Conservation (phyloP, 768 basidiomycete genomes). For the Austroboletus eburneus region DNA sequence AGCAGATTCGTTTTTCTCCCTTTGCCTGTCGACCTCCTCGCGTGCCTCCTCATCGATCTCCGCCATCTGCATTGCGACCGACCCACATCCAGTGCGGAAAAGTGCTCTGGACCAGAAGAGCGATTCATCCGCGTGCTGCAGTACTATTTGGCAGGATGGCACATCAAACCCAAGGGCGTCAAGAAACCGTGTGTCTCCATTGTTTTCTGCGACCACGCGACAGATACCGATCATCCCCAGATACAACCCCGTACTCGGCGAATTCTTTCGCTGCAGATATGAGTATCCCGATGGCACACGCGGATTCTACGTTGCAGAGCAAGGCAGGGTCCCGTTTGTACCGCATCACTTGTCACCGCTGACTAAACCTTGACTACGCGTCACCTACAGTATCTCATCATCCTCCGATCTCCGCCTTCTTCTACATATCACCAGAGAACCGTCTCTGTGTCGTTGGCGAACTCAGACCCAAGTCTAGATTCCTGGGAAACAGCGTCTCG, state of each 20-base stretch:
- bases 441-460: slow-evolving; percentile 86
- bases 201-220: neutral
- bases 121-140: slow-evolving; percentile 87
- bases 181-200: slow-evolving; percentile 84
- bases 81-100: slow-evolving; percentile 62
- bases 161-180: slow-evolving; percentile 98
- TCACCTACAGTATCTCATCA: slow-evolving; percentile 80
- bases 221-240: slow-evolving; percentile 36
- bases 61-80: slow-evolving; percentile 6
- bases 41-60: neutral
- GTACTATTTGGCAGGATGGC: slow-evolving; percentile 99
- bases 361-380: slow-evolving; percentile 3
- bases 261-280: slow-evolving; percentile 96
- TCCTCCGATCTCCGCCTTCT: slow-evolving; percentile 93
- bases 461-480: slow-evolving; percentile 91
- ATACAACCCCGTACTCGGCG: slow-evolving; percentile 96
- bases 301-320: slow-evolving; percentile 95
- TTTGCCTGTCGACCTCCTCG: neutral
- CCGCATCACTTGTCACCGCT: neutral
- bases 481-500: slow-evolving; percentile 94
- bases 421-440: slow-evolving; percentile 90
- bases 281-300: slow-evolving; percentile 88
- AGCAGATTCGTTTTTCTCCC: slow-evolving; percentile 7
- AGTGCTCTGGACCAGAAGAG: slow-evolving; percentile 80
- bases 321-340: slow-evolving; percentile 52